Evolutionary conservation across 2,329 filamentous ascomycete genomes (phyloP), one percentile per base, ranked within the genome.

Genomic region (Xylariaceae sp.): DNA sequence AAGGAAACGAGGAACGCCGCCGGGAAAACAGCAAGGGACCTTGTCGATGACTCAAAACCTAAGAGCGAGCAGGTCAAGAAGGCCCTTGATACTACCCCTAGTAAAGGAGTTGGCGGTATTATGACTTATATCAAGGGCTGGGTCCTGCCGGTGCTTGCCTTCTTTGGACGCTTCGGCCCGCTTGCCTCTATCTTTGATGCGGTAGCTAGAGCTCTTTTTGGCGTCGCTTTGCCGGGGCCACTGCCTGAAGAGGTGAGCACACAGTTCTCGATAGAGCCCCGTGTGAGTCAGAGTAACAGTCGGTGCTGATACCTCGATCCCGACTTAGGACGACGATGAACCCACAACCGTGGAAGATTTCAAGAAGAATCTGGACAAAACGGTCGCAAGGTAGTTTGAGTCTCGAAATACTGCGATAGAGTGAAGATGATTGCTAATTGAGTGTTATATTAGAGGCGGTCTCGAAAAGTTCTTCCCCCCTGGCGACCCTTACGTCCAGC

Each of bases 151-250:
- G 53, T 56, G 10, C 53, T 60, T 29, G 53, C 48, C 21, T 58
- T 42, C 18, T 58, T 58, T 34, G 36, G 37, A 10, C 41, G 22
- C 18, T 56, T 54, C 26, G 13, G 50, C 2, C 51, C 55, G 2
- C 55, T 60, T 26, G 37, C 42, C 6, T 50, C 52, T 30, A 58
- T 60, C 37, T 58, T 54, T 34, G 55, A 60, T 15, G 55, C 55
- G 12, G 51, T 55, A n/a, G 47, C 48, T 9, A 51, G 55, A 21
- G 12, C 34, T 18, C 49, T 47, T 40, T 49, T 52, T 43, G 48
- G 44, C 10, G 8, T 56, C 29, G 18, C 45, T 3, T 15, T 15
- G 15, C 42, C 18, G 2, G 52, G 55, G 2, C 51, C 52, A 21
- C 44, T 49, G 6, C 51, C 55, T 29, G 51, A 45, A 22, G 45